Evolutionary conservation across 768 basidiomycete genomes (phyloP), one percentile per base, ranked within the genome.

Genomic region (Mycena leptocephala): DNA sequence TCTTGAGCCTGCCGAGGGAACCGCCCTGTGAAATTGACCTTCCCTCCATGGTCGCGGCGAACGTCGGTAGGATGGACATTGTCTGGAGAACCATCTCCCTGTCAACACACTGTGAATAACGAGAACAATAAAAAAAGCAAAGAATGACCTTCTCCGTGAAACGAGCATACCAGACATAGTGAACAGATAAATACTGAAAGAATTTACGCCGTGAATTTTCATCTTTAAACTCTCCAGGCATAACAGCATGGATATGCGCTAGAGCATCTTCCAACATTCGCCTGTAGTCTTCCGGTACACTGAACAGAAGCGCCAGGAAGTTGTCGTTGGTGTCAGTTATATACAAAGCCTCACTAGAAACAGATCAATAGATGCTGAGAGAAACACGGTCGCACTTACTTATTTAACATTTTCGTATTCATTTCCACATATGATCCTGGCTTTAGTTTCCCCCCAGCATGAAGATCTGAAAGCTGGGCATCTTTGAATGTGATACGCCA

Each of bases 141-240:
- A 2, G 26, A 24, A 30, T 0, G 2, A 72, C 70, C n/a, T 72
- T 72, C 20, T 63, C 61, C 2, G 16, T 46, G 20, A 22, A 63
- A 8, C 61, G 16, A 2, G 46, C n/a, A 24, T 72, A 72, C 70
- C 70, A 72, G 8, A n/a, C 2, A 24, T 63, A 72, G n/a, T 72
- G 70, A 28, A 32, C 37, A 9, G 48, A 37, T 6, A 63, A 24
- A 28, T 63, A 72, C 7, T n/a, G n/a, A 32, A 55, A 72, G 0
- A 22, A 1, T 11, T 16, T 14, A 9, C 11, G 8, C 1, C 33
- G 10, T 0, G 70, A 72, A n/a, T 72, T 28, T 6, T 51, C 33
- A 18, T 63, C 70, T 14, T 53, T 63, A 14, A 53, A 72, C 10
- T 63, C 70, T 0, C 70, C 70, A 5, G 61, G 61, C 48, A 72